Evolutionary conservation across 2,329 filamentous ascomycete genomes (phyloP).

Genomic region (Didymella pomorum): DNA sequence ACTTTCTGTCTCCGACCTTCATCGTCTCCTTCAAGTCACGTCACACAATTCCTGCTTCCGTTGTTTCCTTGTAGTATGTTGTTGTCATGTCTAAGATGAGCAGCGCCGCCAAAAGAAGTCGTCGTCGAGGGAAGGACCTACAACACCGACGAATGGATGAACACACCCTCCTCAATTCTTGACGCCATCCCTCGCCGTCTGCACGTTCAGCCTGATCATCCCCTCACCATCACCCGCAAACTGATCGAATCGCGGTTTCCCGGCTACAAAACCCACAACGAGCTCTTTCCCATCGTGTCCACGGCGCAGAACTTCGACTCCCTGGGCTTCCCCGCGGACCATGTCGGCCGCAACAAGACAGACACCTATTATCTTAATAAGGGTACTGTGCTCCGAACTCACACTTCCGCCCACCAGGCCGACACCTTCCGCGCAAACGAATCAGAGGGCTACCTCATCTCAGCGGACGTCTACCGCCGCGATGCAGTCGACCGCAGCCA

Average conservation of each 20-base stretch:
- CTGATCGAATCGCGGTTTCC: constrained; percentile 93
- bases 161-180: constrained; percentile 78
- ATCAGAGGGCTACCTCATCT: constrained; percentile 84
- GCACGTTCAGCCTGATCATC: constrained; percentile 92
- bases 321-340: constrained; percentile 87
- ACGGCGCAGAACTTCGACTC: constrained; percentile 94
- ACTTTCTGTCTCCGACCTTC: constrained; percentile 16
- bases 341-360: constrained; percentile 83
- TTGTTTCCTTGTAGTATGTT: neutral
- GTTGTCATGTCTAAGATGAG: constrained; percentile 8
- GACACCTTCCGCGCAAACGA: constrained; percentile 77
- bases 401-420: constrained; percentile 93
- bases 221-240: constrained; percentile 86
- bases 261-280: constrained; percentile 77
- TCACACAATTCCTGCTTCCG: neutral
- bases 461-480: constrained; percentile 92
- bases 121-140: constrained; percentile 71
- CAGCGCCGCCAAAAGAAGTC: constrained; percentile 48
- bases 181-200: constrained; percentile 76
- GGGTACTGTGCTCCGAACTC: constrained; percentile 83
- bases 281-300: constrained; percentile 82
- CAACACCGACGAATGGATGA: constrained; percentile 81
- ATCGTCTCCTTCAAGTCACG: neutral
- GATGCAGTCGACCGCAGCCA: constrained; percentile 95
- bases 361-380: constrained; percentile 97